Evolutionary conservation across 495 filamentous ascomycete genomes (phyloP), one percentile per base, ranked within the genome.

Genomic region (Tuber umbilicatum): DNA sequence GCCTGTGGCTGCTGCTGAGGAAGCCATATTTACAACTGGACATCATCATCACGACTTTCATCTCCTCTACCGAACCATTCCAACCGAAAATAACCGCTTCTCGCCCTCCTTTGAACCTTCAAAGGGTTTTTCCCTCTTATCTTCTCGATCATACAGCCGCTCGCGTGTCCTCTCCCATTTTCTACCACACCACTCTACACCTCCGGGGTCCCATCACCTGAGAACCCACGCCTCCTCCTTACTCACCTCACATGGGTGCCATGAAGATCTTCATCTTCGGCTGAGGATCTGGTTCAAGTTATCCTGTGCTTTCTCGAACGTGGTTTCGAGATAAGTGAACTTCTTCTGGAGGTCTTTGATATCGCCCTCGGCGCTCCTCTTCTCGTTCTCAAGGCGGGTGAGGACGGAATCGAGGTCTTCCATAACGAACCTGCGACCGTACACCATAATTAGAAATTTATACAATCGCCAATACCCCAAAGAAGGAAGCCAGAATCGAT

Each of bases 281-380:
- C 88, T 89, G 74, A 94, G 86, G 71, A 99, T 93, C 83, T 91
- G 91, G 83, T 97, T 92, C 76, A 98, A 88, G 81, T 97, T 92
- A 79, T 93, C 89, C 78, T 90, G 88, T 82, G 93, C 95, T 80
- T 97, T 99, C 87, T 96, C 92, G 81, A 92, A 89, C 70, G 95
- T 98, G 73, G 91, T 95, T 86, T 99, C 96, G 14, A 97, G 88
- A 83, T 97, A 98, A 73, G 94, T 89, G 74, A 97, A 87, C 85
- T 94, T 93, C 89, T 97, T 97, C 76, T 92, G 91, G 73, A 97
- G 84, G 70, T 88, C 90, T 72, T 90, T 85, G 74, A 97, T 88
- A 75, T 97, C 94, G 37, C 88, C 84, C 78, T 93, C 91, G 45
- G 94, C 84, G 76, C 92, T 90, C 81, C 90, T 86, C 70, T 89